phyloP scores from a whole-genome alignment of 768 basidiomycete genomes.

The Phylloporus sp. region DNA sequence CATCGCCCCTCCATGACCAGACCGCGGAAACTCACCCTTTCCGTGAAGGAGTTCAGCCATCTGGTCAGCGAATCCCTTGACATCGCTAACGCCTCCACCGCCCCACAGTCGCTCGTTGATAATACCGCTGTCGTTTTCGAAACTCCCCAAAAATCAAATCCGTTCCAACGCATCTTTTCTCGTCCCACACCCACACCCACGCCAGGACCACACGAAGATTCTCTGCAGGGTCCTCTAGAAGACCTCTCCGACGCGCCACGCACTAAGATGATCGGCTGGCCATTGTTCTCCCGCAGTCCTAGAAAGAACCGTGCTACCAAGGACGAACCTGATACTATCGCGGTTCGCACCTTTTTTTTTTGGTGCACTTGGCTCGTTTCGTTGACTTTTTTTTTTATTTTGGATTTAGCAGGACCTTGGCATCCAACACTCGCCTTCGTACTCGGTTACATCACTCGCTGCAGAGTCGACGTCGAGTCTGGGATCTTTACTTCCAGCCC shows the following conservation, averaged over 20 bases:
- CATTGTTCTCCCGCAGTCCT: constrained; percentile 27
- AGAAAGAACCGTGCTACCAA: constrained; percentile 13
- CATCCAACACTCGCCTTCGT: constrained; percentile 6
- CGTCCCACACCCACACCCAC: constrained; percentile 21
- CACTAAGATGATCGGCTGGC: constrained; percentile 28
- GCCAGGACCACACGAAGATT: constrained; percentile 4
- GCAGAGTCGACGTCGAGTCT: constrained; percentile 27
- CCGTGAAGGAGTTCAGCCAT: constrained; percentile 31
- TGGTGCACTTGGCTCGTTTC: background rate
- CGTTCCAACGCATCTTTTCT: constrained; percentile 28
- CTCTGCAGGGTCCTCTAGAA: constrained; percentile 6
- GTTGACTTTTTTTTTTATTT: constrained; percentile 4
- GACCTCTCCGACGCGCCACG: constrained; percentile 18
- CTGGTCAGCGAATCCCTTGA: constrained; percentile 33
- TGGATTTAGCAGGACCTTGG: constrained; percentile 8
- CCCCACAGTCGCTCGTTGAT: constrained; percentile 22
- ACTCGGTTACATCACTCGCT: constrained; percentile 16
- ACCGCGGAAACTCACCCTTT: constrained; percentile 24
- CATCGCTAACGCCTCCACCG: constrained; percentile 2
- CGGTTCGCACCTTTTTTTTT: constrained; percentile 20
- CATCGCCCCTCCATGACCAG: constrained; percentile 21
- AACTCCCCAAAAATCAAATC: constrained; percentile 12
- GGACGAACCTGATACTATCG: constrained; percentile 3
- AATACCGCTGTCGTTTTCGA: constrained; percentile 19
- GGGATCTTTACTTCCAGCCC: constrained; percentile 24